Conservation (phyloP, 2,329 filamentous ascomycete species). For the Xylaria polymorpha region DNA sequence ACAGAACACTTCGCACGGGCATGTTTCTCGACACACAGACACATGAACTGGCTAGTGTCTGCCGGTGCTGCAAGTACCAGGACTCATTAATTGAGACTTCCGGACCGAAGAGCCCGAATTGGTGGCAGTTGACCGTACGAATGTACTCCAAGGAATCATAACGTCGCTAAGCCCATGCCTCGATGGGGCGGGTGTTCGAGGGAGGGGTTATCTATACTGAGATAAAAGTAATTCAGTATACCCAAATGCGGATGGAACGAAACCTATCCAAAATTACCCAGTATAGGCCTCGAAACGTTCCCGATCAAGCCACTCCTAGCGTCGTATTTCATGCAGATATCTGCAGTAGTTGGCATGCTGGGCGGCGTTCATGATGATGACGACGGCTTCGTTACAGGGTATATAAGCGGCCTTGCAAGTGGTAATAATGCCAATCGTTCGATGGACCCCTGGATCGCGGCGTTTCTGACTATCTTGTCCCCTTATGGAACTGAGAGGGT, state of each 20-base stretch:
- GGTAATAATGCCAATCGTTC: not conserved
- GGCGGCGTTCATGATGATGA: not conserved
- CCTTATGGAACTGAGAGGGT: not conserved
- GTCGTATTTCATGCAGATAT: not conserved
- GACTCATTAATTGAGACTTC: not conserved
- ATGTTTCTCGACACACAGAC: conserved; percentile 31
- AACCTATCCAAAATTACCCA: not conserved
- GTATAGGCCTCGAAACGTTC: not conserved
- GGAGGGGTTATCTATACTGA: not conserved
- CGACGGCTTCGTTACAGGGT: not conserved
- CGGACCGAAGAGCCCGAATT: conserved; percentile 10
- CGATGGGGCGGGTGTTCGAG: not conserved
- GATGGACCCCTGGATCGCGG: not conserved
- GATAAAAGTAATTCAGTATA: not conserved
- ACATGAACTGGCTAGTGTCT: conserved; percentile 10
- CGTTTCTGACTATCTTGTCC: not conserved
- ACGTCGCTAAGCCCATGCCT: not conserved
- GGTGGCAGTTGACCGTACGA: conserved; percentile 24
- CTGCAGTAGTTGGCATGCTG: not conserved
- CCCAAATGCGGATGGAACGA: not conserved
- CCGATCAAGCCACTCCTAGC: not conserved
- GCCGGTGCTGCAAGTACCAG: conserved; percentile 32
- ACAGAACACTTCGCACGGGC: conserved; percentile 23
- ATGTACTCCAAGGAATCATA: conserved; percentile 8
- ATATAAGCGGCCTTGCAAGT: not conserved